These are phyloP conservation scores for Populus tremula DNA, from an alignment of 345 rosid genomes.

Conservation along the genomic window DNA sequence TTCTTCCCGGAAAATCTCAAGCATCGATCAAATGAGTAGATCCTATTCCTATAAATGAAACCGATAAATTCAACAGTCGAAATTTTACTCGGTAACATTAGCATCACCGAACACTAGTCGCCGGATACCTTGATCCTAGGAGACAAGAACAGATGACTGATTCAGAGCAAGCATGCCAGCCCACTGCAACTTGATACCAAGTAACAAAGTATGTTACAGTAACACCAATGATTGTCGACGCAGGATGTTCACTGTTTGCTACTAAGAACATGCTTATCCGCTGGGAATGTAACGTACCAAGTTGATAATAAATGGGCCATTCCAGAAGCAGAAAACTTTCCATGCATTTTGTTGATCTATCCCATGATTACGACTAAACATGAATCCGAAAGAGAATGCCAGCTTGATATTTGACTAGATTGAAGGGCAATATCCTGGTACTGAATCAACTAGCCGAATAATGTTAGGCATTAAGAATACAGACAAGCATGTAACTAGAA, in stretches of 20 bases:
- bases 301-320: too few relatives aligned
- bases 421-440: not conserved
- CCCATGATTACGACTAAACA: slow-evolving; percentile 1
- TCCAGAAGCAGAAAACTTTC: not conserved
- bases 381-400: not conserved
- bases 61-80: too few relatives aligned
- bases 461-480: not conserved
- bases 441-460: not conserved
- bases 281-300: too few relatives aligned
- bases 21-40: not conserved
- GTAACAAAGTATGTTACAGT: not conserved
- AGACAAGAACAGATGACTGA: not conserved
- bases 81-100: too few relatives aligned
- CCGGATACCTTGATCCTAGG: not conserved
- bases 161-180: not conserved
- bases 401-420: not conserved
- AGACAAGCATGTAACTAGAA: slow-evolving; percentile 7
- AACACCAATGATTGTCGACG: not conserved
- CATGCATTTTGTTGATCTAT: not conserved
- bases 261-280: too few relatives aligned
- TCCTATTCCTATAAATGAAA: not conserved
- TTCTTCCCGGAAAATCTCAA: not conserved
- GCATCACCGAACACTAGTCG: not conserved
- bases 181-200: not conserved
- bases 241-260: not conserved